Percentiles rank a stretch among this genome's conserved stretches.
Evolutionary conservation across 495 filamentous ascomycete species (phyloP).

Genomic region (Xeromyces bisporus): DNA sequence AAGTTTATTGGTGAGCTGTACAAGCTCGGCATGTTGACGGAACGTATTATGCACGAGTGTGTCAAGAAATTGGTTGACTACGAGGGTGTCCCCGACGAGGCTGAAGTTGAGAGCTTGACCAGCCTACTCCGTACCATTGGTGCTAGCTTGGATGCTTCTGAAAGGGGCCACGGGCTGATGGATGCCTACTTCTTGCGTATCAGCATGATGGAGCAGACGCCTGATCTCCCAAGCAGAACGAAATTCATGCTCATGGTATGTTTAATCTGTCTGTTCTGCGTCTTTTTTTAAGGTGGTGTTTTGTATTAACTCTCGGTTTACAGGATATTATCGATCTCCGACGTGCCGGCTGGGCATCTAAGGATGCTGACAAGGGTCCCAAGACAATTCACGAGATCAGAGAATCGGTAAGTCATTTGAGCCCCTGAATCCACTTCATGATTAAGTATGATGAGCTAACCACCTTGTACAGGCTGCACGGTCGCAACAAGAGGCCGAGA

Average conservation of each 20-base stretch:
- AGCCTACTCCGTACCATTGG: conserved; percentile 88
- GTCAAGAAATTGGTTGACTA: conserved; percentile 93
- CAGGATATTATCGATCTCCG: conserved; percentile 78
- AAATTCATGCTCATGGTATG: conserved; percentile 83
- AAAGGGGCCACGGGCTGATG: conserved; percentile 71
- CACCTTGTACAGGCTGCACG: conserved; percentile 40
- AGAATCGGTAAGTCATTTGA: conserved; percentile 45
- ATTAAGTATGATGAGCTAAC: no score
- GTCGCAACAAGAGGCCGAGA: conserved; percentile 46
- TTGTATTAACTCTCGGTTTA: conserved; percentile 1
- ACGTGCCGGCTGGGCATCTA: conserved; percentile 55
- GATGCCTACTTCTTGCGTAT: conserved; percentile 90
- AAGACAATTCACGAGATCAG: conserved; percentile 90
- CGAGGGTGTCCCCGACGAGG: conserved; percentile 81
- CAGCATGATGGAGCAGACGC: conserved; percentile 54
- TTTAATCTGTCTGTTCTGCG: conserved; percentile 1
- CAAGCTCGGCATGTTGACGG: conserved; percentile 95
- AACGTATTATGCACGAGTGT: conserved; percentile 99
- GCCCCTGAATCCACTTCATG: not conserved
- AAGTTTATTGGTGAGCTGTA: conserved; percentile 99
- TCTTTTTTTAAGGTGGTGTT: not conserved
- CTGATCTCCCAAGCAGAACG: conserved; percentile 67
- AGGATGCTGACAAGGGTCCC: conserved; percentile 76
- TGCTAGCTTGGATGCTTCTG: conserved; percentile 59
- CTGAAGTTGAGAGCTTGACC: conserved; percentile 84